A percentile compares a stretch with the other conserved stretches of the same genome.
Evolutionary conservation across 768 basidiomycete species (phyloP).

Genomic region (Rickenella mellea): DNA sequence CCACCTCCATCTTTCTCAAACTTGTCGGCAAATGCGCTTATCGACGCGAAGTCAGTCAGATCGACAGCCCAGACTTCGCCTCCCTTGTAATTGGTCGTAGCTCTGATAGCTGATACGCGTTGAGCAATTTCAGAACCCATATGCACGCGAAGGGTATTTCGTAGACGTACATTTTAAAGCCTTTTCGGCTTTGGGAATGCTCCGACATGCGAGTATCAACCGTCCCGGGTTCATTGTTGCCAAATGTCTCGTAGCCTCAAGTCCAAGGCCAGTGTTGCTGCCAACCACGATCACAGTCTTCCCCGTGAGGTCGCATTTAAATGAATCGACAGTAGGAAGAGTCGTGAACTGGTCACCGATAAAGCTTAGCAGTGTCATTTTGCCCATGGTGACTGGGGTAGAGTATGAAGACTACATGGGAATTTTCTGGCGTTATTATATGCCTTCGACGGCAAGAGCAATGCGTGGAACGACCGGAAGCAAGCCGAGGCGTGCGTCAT

Average conservation of each 20-base stretch:
- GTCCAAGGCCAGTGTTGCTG: slow-evolving; percentile 43
- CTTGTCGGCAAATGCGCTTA: slow-evolving; percentile 27
- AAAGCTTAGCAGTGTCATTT: neutral
- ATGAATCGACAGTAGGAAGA: slow-evolving; percentile 12
- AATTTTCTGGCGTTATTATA: no score
- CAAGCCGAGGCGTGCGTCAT: no score
- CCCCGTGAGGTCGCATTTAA: slow-evolving; percentile 26
- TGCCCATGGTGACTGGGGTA: no score
- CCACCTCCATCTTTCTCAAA: slow-evolving; percentile 15
- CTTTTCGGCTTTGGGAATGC: slow-evolving; percentile 15
- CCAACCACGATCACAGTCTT: slow-evolving; percentile 42
- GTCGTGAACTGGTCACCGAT: slow-evolving; percentile 6
- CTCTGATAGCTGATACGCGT: neutral
- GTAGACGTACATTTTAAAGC: neutral
- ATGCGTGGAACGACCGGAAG: no score
- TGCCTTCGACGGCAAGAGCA: no score
- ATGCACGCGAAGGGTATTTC: neutral
- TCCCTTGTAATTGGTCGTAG: slow-evolving; percentile 19
- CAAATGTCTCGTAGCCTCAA: slow-evolving; percentile 37
- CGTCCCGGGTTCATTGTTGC: slow-evolving; percentile 32
- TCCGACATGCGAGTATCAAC: slow-evolving; percentile 26
- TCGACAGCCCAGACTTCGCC: slow-evolving; percentile 34
- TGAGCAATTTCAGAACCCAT: neutral
- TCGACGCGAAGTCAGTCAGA: slow-evolving; percentile 29
- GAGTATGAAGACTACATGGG: no score